phyloP scores from a whole-genome alignment of 2,329 filamentous ascomycete species.

The Chaetomium sp. region DNA sequence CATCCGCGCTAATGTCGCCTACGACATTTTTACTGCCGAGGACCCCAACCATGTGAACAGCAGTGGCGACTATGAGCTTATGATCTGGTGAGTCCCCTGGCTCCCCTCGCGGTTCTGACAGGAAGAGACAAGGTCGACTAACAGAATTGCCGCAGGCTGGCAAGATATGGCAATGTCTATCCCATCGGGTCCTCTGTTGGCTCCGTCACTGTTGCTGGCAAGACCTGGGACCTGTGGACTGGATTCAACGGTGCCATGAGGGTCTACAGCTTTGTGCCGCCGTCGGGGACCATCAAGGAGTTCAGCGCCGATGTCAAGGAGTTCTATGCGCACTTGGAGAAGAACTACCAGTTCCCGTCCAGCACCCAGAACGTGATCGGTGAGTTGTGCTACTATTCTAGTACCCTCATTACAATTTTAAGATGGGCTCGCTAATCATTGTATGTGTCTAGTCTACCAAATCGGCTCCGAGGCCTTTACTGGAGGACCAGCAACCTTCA shows the following conservation, averaged over 20 bases:
- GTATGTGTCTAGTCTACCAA: slow-evolving; percentile 18
- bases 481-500: slow-evolving; percentile 27
- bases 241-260: slow-evolving; percentile 56
- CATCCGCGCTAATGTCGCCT: slow-evolving; percentile 62
- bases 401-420: not conserved
- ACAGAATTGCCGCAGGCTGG: slow-evolving; percentile 45
- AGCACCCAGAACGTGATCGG: slow-evolving; percentile 27
- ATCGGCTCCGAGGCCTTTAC: slow-evolving; percentile 28
- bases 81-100: slow-evolving; percentile 58
- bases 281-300: slow-evolving; percentile 37
- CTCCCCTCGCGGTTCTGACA: not conserved
- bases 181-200: slow-evolving; percentile 54
- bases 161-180: slow-evolving; percentile 59
- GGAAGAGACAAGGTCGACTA: too few species aligned
- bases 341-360: slow-evolving; percentile 41
- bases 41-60: slow-evolving; percentile 40
- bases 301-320: slow-evolving; percentile 56
- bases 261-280: slow-evolving; percentile 53
- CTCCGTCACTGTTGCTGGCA: slow-evolving; percentile 52
- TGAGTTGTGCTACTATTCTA: slow-evolving; percentile 7
- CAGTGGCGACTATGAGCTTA: slow-evolving; percentile 61
- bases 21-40: slow-evolving; percentile 60
- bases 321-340: slow-evolving; percentile 55
- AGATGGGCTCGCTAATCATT: not conserved
- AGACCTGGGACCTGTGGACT: slow-evolving; percentile 55